Conservation (phyloP, 2,329 filamentous ascomycete genomes). For the Juglanconis sp. region DNA sequence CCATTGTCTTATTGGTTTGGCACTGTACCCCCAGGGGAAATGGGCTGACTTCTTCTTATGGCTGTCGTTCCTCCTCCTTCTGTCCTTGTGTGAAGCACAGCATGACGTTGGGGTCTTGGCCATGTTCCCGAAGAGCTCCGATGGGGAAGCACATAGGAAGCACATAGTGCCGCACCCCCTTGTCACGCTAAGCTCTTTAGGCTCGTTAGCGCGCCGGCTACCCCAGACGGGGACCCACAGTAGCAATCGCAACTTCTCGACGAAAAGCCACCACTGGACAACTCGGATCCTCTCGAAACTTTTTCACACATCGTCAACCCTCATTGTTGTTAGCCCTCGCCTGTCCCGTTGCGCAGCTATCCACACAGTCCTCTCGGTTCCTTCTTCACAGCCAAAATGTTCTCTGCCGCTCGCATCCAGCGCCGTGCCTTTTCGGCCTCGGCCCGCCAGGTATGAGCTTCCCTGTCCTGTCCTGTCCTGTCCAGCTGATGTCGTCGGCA, state of each 20-base stretch:
- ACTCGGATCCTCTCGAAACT: background rate
- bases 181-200: background rate
- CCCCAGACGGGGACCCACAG: slow-evolving; percentile 1
- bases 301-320: background rate
- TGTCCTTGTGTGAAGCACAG: background rate
- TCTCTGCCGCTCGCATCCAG: slow-evolving; percentile 68
- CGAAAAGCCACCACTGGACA: slow-evolving; percentile 1
- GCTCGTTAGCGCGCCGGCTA: background rate
- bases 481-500: too few relatives aligned
- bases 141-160: background rate
- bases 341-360: too few relatives aligned
- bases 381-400: slow-evolving; percentile 56
- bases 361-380: background rate
- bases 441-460: slow-evolving; percentile 61
- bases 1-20: too few relatives aligned
- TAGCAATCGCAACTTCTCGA: background rate
- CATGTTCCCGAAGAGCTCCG: background rate
- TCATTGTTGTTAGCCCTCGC: background rate
- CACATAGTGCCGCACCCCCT: background rate
- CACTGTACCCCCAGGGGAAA: background rate
- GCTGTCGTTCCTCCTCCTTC: too few relatives aligned
- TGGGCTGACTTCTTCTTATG: background rate
- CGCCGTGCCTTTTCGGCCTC: slow-evolving; percentile 79
- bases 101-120: background rate
- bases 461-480: background rate